Evolutionary conservation across 2,329 filamentous ascomycete genomes (phyloP).

Genomic region (Penicillium sp.): DNA sequence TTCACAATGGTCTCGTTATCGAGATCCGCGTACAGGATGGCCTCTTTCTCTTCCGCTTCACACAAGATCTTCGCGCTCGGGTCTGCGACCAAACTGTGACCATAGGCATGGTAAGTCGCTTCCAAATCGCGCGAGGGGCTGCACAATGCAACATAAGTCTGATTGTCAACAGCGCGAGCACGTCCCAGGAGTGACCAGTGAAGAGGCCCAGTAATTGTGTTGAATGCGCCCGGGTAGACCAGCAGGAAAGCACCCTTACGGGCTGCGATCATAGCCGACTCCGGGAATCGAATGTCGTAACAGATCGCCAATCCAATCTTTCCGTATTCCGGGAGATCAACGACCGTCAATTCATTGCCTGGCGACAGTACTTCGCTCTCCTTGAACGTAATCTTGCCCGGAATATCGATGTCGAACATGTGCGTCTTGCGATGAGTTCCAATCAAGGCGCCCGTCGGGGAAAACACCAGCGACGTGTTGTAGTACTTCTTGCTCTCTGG

Average conservation of each 20-base stretch:
- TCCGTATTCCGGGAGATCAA: constrained; percentile 86
- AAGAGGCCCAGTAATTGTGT: constrained; percentile 83
- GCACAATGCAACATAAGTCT: constrained; percentile 89
- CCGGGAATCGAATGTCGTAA: constrained; percentile 96
- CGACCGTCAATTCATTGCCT: constrained; percentile 78
- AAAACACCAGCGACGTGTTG: constrained; percentile 87
- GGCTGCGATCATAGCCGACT: constrained; percentile 84
- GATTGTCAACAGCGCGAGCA: constrained; percentile 86
- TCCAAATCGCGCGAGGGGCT: constrained; percentile 78
- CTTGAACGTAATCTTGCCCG: constrained; percentile 85
- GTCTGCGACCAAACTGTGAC: constrained; percentile 84
- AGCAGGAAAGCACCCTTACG: constrained; percentile 82
- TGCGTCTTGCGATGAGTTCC: constrained; percentile 90
- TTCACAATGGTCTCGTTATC: constrained; percentile 67
- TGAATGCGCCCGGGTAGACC: constrained; percentile 95
- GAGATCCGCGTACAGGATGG: constrained; percentile 71
- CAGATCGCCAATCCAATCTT: constrained; percentile 87
- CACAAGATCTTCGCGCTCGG: constrained; percentile 80
- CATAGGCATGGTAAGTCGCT: constrained; percentile 84
- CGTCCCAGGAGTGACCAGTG: constrained; percentile 86
- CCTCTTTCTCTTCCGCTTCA: constrained; percentile 75
- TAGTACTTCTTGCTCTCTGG: constrained; percentile 69
- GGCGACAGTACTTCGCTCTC: constrained; percentile 87
- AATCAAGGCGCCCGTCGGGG: constrained; percentile 73
- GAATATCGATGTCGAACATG: constrained; percentile 96